Evolutionary conservation across 345 rosid species (phyloP), one percentile per base, ranked within the genome.

Genomic region (Eucalyptus pauciflora): DNA sequence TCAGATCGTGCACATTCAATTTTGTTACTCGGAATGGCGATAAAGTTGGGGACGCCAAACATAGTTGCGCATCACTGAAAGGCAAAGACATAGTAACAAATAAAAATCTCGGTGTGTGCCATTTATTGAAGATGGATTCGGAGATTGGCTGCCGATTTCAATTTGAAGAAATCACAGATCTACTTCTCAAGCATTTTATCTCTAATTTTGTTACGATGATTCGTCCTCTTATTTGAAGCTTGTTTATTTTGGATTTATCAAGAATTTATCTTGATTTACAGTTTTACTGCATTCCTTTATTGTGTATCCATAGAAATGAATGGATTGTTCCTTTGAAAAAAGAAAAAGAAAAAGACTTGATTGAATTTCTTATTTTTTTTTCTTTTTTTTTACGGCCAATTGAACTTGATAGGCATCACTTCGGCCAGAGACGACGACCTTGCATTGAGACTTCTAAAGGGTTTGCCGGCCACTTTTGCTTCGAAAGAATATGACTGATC

Each of bases 71-170:
- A 60, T 6, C 15, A 13, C 4, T 25, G 2, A 25, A 25, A 60
- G 15, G n/a, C 67, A 27, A 60, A 60, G 31, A 29, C 7, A 60
- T 12, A 27, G 67, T 27, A 12, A 25, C 15, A 60, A 0, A 25
- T 27, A 13, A 25, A 60, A 29, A 12, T 12, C n/a, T 60, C 16
- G 8, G 8, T 60, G 15, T 27, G 67, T 60, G 31, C 7, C 29
- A 29, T 12, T 5, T 60, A 60, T 12, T 25, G 14, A 60, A 60
- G 31, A 60, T 13, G 31, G 31, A 60, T 60, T 27, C 0, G 1
- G 1, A 25, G 15, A 60, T 60, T 2, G 2, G 4, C 3, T 29
- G 3, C 3, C 29, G 1, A 56, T 56, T 24, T 56, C 3, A 3
- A 56, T 24, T 56, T 24, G 12, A 56, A 56, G 11, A 56, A 24